Conservation (phyloP, 2,329 filamentous ascomycete species). For the Ampelomyces quisqualis region DNA sequence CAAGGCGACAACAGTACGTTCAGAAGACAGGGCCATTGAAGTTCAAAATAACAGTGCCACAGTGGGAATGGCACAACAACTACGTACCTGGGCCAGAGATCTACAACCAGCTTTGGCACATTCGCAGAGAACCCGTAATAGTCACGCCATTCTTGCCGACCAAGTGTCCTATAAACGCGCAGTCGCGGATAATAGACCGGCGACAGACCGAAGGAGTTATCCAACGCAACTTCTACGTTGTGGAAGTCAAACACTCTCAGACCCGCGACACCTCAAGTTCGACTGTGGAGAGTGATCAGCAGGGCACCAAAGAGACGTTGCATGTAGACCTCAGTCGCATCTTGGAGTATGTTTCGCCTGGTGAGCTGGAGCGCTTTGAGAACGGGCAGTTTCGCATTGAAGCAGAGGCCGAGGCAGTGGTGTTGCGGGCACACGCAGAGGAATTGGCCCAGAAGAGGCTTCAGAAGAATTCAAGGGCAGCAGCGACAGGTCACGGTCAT, state of each 20-base stretch:
- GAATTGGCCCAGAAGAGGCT: conserved; percentile 20
- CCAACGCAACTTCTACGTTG: conserved; percentile 28
- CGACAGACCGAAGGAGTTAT: conserved; percentile 27
- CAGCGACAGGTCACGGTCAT: conserved; percentile 12
- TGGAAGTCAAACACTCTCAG: conserved; percentile 19
- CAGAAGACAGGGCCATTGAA: neutral
- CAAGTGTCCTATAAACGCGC: conserved; percentile 32
- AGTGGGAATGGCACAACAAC: conserved; percentile 34
- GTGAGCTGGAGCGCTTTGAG: conserved; percentile 38
- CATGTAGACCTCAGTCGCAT: conserved; percentile 35
- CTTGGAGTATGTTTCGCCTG: conserved; percentile 29
- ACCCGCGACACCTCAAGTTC: conserved; percentile 1
- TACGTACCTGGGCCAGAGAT: conserved; percentile 32
- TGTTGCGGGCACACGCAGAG: conserved; percentile 22
- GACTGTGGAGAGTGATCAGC: conserved; percentile 1
- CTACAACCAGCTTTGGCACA: conserved; percentile 33
- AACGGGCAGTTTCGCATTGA: conserved; percentile 34
- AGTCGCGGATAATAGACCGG: conserved; percentile 33
- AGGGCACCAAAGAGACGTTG: conserved; percentile 12
- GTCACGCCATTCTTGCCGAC: conserved; percentile 27
- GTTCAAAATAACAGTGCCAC: neutral
- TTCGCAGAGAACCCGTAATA: conserved; percentile 29
- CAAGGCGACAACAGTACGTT: conserved; percentile 20
- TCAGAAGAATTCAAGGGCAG: conserved; percentile 26
- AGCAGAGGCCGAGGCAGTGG: conserved; percentile 28